Evolutionary conservation across 2,329 filamentous ascomycete genomes (phyloP), one percentile per base, ranked within the genome.

Genomic region (Aspergillus texensis): DNA sequence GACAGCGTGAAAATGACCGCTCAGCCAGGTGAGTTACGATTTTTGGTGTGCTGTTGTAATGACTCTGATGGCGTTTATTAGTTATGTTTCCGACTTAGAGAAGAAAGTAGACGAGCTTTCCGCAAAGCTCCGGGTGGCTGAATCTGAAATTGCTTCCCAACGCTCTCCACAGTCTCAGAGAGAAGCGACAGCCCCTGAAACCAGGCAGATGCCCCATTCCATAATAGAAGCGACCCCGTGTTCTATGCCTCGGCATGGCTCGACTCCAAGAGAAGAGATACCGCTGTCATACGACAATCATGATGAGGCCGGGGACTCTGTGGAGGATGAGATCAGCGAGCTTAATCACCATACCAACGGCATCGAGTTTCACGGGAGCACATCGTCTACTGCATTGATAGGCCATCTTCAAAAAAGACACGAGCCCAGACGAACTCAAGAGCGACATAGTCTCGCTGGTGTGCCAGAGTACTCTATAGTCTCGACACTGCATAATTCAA

Each of bases 331-430:
- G 58, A 75, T 83, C 46, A 78, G 75, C 4, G 80, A 81, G 32
- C 72, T 82, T 43, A 83, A 83, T 62, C 74, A 74, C 12, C 80
- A 82, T 52, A 84, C 81, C 0, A 78, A 77, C 32, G 79, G 77
- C 59, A 77, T 82, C 36, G 82, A 84, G 64, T 84, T 82, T 43
- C 81, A 84, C 62, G 82, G 82, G 4, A 81, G 78, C 62, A 81
- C 81, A 1, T 84, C 82, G 0, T 80, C 79, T 2, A 78, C 82
- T 1, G 80, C 82, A 4, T 75, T 82, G 2, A 73, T 83, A 11
- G 80, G 78, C 2, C 78, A 80, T 58, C 69, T 84, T 4, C 74
- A 80, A 61, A 76, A 73, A 58, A 64, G 69, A 3, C 68, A 71
- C 4, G 74, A 72, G 3, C 71, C 70, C 1, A 67, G 65, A 28